These are phyloP conservation scores for Dactylella cylindrospora DNA, from an alignment of 2,329 filamentous ascomycete genomes.

Conservation along the genomic window DNA sequence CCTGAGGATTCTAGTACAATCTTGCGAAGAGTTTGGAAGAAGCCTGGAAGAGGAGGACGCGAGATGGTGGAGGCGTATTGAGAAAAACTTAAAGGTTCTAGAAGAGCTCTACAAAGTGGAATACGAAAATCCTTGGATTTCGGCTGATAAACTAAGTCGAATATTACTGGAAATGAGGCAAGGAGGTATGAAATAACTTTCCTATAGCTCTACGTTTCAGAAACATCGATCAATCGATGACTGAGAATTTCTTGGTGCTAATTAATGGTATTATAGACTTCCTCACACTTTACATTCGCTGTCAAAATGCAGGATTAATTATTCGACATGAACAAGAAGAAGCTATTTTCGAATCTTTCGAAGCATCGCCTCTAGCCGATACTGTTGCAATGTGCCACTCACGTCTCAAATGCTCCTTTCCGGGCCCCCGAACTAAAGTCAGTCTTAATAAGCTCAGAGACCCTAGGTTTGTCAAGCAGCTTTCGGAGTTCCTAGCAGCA, in stretches of 20 bases:
- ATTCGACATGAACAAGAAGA: constrained; percentile 50
- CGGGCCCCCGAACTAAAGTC: constrained; percentile 53
- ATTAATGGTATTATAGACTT: constrained; percentile 49
- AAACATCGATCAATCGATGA: background rate
- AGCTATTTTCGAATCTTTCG: constrained; percentile 55
- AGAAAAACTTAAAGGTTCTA: constrained; percentile 9
- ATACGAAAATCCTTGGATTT: constrained; percentile 12
- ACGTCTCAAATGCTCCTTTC: constrained; percentile 55
- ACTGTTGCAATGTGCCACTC: constrained; percentile 52
- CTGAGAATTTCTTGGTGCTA: too few species aligned
- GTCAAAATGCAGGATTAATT: constrained; percentile 57
- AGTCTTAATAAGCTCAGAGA: constrained; percentile 45
- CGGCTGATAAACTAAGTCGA: constrained; percentile 47
- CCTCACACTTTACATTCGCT: constrained; percentile 53
- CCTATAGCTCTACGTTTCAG: too few species aligned
- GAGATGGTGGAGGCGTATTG: constrained; percentile 15
- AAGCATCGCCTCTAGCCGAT: constrained; percentile 54
- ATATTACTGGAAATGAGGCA: constrained; percentile 1
- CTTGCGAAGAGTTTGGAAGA: constrained; percentile 20
- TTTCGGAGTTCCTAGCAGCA: constrained; percentile 37
- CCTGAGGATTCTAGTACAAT: background rate
- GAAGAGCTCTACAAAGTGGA: constrained; percentile 12
- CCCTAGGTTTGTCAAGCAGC: constrained; percentile 44
- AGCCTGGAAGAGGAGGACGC: background rate
- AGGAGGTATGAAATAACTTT: constrained; percentile 41